Evolutionary conservation across 805 yeast species (phyloP), one percentile per base, ranked within the genome.

Genomic region (Pichia cephalocereana): DNA sequence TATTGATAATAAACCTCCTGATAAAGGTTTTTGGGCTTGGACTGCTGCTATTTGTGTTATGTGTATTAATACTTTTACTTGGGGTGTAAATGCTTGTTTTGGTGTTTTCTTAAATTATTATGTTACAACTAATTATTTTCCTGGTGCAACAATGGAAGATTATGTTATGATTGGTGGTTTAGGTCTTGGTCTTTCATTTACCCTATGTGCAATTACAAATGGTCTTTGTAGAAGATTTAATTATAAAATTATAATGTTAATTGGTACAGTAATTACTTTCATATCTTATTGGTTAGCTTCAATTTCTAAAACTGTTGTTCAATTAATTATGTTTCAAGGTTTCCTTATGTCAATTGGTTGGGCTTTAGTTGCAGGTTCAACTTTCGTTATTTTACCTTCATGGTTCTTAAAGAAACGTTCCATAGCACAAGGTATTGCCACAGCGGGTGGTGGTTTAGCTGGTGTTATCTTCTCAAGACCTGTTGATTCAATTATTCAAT

Each of bases 121-220:
- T 57, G 53, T 74, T 11, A 58, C 67, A 11, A 51, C 68, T 4
- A 56, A 65, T 49, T 53, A 59, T 40, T 80, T 79, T 48, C 68
- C 70, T 0, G 79, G 75, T 8, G 82, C 82, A 0, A 62, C 71
- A 11, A 66, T 70, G 52, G 72, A 71, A 38, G 78, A 76, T 46
- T 80, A 65, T 59, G 82, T 83, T 4, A 52, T 76, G 38, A 70
- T 80, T 51, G 83, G 83, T 19, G 82, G 84, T 1, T 44, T 79
- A 7, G 67, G 72, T 0, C 66, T 76, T 17, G 72, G 72, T 32
- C 62, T 81, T 46, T 84, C 86, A 19, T 82, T 83, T 59, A 63
- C 75, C 52, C 63, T 79, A 47, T 67, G 86, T 41, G 93, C 95
- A 5, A 51, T 81, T 17, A 72, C 75, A 0, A 66, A 75, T 48